phyloP scores from a whole-genome alignment of 2,329 filamentous ascomycete species.

The Corinectria fuckeliana region DNA sequence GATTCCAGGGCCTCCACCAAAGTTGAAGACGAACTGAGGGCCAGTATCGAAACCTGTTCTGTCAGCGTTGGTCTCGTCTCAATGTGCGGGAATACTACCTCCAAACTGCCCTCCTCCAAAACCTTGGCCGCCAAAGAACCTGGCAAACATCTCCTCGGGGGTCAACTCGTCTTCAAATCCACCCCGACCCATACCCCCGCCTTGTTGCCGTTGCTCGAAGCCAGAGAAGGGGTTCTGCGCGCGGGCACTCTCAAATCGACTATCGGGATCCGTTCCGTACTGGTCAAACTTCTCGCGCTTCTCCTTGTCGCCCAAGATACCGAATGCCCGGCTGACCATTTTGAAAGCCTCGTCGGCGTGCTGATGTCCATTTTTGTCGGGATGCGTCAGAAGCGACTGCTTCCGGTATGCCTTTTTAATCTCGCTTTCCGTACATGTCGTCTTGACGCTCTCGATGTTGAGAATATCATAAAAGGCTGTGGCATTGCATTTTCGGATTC shows the following conservation, averaged over 20 bases:
- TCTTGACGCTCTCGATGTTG: conserved; percentile 68
- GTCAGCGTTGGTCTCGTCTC: conserved; percentile 29
- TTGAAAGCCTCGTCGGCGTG: conserved; percentile 98
- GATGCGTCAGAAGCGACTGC: conserved; percentile 91
- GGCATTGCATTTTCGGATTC: conserved; percentile 81
- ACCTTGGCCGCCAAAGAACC: conserved; percentile 85
- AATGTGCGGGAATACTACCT: conserved; percentile 39
- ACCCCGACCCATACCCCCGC: conserved; percentile 55
- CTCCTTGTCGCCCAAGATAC: conserved; percentile 89
- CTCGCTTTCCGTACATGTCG: conserved; percentile 76
- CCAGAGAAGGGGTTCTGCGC: conserved; percentile 68
- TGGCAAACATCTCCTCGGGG: conserved; percentile 94
- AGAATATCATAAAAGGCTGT: conserved; percentile 98
- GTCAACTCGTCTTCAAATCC: conserved; percentile 89
- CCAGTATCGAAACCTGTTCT: conserved; percentile 71
- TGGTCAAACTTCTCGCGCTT: conserved; percentile 85
- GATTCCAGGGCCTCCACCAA: conserved; percentile 89
- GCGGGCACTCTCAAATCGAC: conserved; percentile 73
- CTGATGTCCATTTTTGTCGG: conserved; percentile 97
- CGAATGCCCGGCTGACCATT: conserved; percentile 93
- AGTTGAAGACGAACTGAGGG: conserved; percentile 93
- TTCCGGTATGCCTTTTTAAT: conserved; percentile 99
- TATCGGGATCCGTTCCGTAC: conserved; percentile 92
- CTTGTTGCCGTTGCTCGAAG: conserved; percentile 57
- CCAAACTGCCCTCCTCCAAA: conserved; percentile 67